Conservation (phyloP, 768 basidiomycete genomes). For the Boletus pseudo-olivaceus region DNA sequence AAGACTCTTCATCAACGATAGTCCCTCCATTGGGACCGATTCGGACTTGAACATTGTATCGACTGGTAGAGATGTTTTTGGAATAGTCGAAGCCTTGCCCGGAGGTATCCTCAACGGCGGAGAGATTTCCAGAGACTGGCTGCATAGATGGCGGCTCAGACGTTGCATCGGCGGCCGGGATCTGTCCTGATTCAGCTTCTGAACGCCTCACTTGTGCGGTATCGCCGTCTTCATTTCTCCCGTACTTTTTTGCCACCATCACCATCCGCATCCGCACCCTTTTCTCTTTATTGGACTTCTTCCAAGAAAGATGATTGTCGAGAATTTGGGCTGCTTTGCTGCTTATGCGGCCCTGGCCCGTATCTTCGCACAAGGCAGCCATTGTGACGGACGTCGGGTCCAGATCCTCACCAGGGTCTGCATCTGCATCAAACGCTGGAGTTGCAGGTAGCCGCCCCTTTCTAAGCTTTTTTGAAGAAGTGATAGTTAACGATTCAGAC, state of each 20-base stretch:
- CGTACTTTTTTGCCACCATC: conserved; percentile 77
- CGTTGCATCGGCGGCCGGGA: background rate
- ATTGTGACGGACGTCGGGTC: conserved; percentile 85
- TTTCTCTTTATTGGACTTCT: conserved; percentile 62
- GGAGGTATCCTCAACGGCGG: conserved; percentile 38
- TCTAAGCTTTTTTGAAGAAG: conserved; percentile 33
- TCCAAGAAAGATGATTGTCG: conserved; percentile 70
- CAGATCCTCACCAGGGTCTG: conserved; percentile 69
- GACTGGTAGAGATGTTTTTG: conserved; percentile 59
- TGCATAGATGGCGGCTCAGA: conserved; percentile 16
- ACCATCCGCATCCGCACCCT: conserved; percentile 56
- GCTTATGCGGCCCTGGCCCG: conserved; percentile 74
- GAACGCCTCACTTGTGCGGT: conserved; percentile 19
- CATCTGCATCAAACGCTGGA: conserved; percentile 54
- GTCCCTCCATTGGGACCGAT: conserved; percentile 86
- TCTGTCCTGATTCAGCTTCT: conserved; percentile 9
- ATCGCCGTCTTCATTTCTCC: conserved; percentile 49
- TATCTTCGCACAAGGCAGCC: conserved; percentile 75
- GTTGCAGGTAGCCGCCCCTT: conserved; percentile 44
- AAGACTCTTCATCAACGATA: conserved; percentile 80
- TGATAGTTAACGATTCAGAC: conserved; percentile 13
- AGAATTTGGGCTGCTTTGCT: conserved; percentile 72
- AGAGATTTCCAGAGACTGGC: conserved; percentile 12
- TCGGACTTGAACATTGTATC: conserved; percentile 81
- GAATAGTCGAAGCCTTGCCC: conserved; percentile 69